A percentile compares a stretch with the other conserved stretches of the same genome.
phyloP scores from a whole-genome alignment of 2,329 filamentous ascomycete species.

The Claviceps sp. region DNA sequence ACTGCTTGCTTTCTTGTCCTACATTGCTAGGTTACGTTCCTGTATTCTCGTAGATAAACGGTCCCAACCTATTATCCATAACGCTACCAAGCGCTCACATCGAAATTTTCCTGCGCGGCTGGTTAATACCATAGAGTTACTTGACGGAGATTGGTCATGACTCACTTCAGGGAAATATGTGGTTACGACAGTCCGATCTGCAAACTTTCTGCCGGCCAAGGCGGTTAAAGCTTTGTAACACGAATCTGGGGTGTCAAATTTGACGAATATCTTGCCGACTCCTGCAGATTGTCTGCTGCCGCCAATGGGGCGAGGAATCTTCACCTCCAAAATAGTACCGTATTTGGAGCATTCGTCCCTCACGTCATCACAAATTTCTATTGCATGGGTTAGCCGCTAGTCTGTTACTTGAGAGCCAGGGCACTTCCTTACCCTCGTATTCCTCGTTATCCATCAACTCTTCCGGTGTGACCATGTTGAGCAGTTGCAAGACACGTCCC shows the following conservation, averaged over 20 bases:
- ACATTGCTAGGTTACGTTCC: slow-evolving; percentile 6
- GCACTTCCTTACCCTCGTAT: slow-evolving; percentile 60
- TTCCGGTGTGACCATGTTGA: slow-evolving; percentile 97
- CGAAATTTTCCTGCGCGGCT: slow-evolving; percentile 70
- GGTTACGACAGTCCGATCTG: slow-evolving; percentile 87
- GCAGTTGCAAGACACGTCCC: slow-evolving; percentile 73
- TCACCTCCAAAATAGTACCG: slow-evolving; percentile 72
- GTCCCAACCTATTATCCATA: background rate
- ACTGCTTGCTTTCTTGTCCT: slow-evolving; percentile 1
- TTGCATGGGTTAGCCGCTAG: slow-evolving; percentile 2
- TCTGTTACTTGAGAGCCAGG: background rate
- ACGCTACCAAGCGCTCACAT: slow-evolving; percentile 71
- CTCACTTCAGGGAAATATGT: slow-evolving; percentile 90
- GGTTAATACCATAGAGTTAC: slow-evolving; percentile 15
- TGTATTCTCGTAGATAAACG: background rate
- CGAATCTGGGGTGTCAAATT: slow-evolving; percentile 66
- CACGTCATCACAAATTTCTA: slow-evolving; percentile 95
- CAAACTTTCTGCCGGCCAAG: slow-evolving; percentile 91
- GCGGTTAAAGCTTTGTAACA: slow-evolving; percentile 76
- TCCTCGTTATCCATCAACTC: slow-evolving; percentile 90
- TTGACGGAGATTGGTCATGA: background rate
- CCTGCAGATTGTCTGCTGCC: slow-evolving; percentile 74
- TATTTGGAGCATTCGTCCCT: slow-evolving; percentile 88
- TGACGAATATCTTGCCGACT: slow-evolving; percentile 96
- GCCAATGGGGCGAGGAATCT: slow-evolving; percentile 77